Conservation (phyloP, 2,329 filamentous ascomycete genomes). For the Acrodontium crateriforme region DNA sequence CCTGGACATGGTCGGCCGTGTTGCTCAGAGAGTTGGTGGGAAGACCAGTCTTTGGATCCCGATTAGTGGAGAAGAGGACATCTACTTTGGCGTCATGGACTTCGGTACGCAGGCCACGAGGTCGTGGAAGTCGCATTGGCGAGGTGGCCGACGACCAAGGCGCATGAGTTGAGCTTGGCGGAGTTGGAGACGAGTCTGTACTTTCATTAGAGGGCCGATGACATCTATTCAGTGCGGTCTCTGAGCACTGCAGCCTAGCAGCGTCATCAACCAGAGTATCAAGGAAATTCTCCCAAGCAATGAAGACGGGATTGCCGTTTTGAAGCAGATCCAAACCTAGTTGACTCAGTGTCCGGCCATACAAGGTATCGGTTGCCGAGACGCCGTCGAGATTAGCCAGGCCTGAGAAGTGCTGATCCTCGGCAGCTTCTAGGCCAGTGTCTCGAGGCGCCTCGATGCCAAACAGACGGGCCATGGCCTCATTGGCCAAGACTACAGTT, state of each 20-base stretch:
- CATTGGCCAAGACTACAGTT: constrained; percentile 59
- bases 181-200: constrained; percentile 9
- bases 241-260: constrained; percentile 13
- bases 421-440: constrained; percentile 3
- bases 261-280: constrained; percentile 30
- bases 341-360: constrained; percentile 52
- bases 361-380: constrained; percentile 44
- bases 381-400: constrained; percentile 14
- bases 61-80: constrained; percentile 47
- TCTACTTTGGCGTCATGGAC: constrained; percentile 50
- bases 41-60: constrained; percentile 25
- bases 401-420: constrained; percentile 6
- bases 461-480: constrained; percentile 58
- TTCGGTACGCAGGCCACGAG: constrained; percentile 23
- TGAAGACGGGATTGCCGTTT: constrained; percentile 42
- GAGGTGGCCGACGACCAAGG: constrained; percentile 3
- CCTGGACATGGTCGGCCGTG: constrained; percentile 33
- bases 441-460: constrained; percentile 36
- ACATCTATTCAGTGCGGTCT: constrained; percentile 15
- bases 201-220: constrained; percentile 9
- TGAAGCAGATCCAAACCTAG: constrained; percentile 62
- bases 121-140: constrained; percentile 8
- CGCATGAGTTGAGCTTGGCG: constrained; percentile 3
- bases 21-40: constrained; percentile 20
- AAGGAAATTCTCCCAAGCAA: constrained; percentile 38